These are phyloP conservation scores for Beauveria scarabaeidicola DNA, from an alignment of 2,329 filamentous ascomycete species.

Conservation along the genomic window DNA sequence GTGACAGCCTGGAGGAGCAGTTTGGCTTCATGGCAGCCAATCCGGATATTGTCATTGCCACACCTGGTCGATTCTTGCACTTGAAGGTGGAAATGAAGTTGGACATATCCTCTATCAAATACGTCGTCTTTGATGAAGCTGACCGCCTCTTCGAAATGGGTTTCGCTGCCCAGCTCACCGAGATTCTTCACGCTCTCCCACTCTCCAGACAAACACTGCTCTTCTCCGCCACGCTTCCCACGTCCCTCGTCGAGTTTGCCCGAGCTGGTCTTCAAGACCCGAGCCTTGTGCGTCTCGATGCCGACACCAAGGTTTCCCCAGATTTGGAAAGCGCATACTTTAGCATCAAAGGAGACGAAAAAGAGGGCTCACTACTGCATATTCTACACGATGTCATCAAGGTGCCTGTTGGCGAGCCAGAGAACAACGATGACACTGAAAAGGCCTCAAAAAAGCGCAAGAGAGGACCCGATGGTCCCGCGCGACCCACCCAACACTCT, in stretches of 20 bases:
- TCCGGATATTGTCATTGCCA: conserved; percentile 95
- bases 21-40: conserved; percentile 89
- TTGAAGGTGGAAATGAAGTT: conserved; percentile 94
- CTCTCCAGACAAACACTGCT: conserved; percentile 78
- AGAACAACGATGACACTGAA: conserved; percentile 37
- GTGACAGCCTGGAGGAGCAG: conserved; percentile 92
- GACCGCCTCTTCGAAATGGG: conserved; percentile 98
- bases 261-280: conserved; percentile 89
- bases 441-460: conserved; percentile 63
- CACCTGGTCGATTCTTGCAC: conserved; percentile 91
- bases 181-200: conserved; percentile 86
- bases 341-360: conserved; percentile 82
- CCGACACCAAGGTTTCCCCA: conserved; percentile 91
- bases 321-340: conserved; percentile 96
- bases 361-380: conserved; percentile 85
- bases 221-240: conserved; percentile 91
- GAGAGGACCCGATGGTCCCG: conserved; percentile 42
- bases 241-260: conserved; percentile 91
- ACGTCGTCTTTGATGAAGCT: conserved; percentile 96
- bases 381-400: conserved; percentile 88
- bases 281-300: conserved; percentile 79
- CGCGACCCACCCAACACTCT: conserved; percentile 75
- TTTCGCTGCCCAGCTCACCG: conserved; percentile 84
- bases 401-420: conserved; percentile 64
- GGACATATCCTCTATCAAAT: conserved; percentile 82